phyloP scores from a whole-genome alignment of 2,329 filamentous ascomycete species.

The Cordyceps cicadae region DNA sequence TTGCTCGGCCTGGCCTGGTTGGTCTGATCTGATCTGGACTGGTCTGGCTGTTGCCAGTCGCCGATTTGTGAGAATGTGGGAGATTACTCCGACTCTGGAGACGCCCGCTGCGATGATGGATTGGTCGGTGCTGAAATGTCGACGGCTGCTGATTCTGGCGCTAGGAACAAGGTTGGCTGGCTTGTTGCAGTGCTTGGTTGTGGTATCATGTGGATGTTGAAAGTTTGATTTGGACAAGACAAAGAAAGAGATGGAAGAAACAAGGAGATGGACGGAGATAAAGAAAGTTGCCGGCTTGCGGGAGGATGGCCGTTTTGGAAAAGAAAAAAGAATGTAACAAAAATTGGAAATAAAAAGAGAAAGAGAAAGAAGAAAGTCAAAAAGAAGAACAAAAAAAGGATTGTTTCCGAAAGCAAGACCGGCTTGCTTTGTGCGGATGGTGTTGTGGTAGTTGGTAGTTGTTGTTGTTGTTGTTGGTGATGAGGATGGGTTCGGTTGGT shows the following conservation, averaged over 20 bases:
- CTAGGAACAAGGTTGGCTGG: slow-evolving; percentile 2
- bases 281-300: no score
- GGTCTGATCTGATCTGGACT: background rate
- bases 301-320: background rate
- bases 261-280: no score
- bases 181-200: background rate
- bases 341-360: slow-evolving; percentile 35
- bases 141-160: background rate
- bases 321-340: slow-evolving; percentile 4
- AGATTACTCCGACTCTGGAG: slow-evolving; percentile 6
- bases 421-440: slow-evolving; percentile 36
- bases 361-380: slow-evolving; percentile 27
- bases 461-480: slow-evolving; percentile 17
- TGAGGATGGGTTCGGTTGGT: slow-evolving; percentile 12
- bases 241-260: background rate
- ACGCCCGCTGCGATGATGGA: background rate
- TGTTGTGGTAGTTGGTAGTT: slow-evolving; percentile 15
- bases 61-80: background rate
- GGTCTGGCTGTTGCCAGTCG: background rate
- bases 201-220: slow-evolving; percentile 3
- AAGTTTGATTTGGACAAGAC: slow-evolving; percentile 2
- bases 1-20: background rate
- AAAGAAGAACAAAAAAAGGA: slow-evolving; percentile 32
- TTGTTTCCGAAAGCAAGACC: slow-evolving; percentile 42
- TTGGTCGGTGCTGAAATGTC: slow-evolving; percentile 1